These are phyloP conservation scores for Pseudogymnoascus sp. DNA, from an alignment of 2,329 filamentous ascomycete species.

Conservation along the genomic window DNA sequence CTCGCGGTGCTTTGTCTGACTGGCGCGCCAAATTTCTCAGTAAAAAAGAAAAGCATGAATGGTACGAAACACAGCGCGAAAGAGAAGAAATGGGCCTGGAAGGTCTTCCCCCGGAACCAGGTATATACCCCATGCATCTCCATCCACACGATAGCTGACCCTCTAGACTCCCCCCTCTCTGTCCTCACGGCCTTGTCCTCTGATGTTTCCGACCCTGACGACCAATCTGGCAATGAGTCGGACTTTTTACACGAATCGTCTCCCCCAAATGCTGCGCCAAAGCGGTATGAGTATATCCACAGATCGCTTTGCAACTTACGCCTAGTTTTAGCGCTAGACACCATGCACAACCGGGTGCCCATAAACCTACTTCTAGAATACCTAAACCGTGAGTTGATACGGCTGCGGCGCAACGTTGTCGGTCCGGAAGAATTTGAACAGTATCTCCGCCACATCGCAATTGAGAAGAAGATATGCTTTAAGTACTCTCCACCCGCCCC, in stretches of 20 bases:
- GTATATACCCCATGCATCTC: not conserved
- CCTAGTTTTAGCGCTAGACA: not conserved
- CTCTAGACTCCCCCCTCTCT: not conserved
- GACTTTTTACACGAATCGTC: not conserved
- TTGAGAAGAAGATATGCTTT: not conserved
- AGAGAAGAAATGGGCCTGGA: not conserved
- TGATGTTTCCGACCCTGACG: not conserved
- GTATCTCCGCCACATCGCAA: not conserved
- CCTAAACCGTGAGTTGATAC: not conserved
- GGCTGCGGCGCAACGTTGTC: not conserved
- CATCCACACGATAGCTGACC: not conserved
- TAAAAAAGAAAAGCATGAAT: slow-evolving; percentile 1
- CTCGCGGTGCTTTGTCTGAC: not conserved
- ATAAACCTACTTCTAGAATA: slow-evolving; percentile 5
- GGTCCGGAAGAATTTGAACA: not conserved
- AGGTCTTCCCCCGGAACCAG: not conserved
- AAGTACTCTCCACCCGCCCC: not conserved
- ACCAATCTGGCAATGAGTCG: slow-evolving; percentile 3
- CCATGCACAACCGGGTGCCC: not conserved
- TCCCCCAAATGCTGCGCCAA: not conserved
- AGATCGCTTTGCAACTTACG: not conserved
- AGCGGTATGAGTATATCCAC: slow-evolving; percentile 1
- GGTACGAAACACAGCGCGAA: not conserved
- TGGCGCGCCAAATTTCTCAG: slow-evolving; percentile 1
- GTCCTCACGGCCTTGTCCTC: not conserved